These are phyloP conservation scores for Cardiospermum halicacabum DNA, from an alignment of 345 rosid species.

Conservation along the genomic window DNA sequence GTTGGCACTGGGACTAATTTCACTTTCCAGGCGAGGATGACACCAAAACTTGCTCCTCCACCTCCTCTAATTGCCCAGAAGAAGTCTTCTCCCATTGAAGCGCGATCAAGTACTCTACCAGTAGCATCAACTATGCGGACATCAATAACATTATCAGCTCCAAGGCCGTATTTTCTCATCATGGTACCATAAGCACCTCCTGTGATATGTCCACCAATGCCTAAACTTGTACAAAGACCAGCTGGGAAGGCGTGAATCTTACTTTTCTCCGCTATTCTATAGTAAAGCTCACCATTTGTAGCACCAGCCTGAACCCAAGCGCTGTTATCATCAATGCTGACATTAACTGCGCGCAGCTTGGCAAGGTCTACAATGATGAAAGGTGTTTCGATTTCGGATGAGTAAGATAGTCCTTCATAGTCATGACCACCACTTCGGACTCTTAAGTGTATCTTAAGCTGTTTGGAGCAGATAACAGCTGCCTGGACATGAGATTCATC, in stretches of 20 bases:
- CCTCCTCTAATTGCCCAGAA: conserved; percentile 29
- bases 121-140: conserved; percentile 14
- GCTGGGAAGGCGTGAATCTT: conserved; percentile 26
- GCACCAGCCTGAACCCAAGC: conserved; percentile 43
- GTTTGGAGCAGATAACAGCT: conserved; percentile 23
- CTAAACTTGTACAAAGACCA: conserved; percentile 30
- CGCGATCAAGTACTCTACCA: conserved; percentile 20
- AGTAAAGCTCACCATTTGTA: conserved; percentile 32
- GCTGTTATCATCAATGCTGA: conserved; percentile 15
- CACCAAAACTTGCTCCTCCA: conserved; percentile 23
- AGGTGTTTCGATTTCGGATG: conserved; percentile 25
- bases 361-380: conserved; percentile 29
- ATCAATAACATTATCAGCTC: conserved; percentile 19
- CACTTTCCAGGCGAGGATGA: conserved; percentile 19
- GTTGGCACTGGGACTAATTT: conserved; percentile 20
- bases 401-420: conserved; percentile 31
- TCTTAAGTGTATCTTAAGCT: conserved; percentile 19
- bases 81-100: conserved; percentile 20
- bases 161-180: conserved; percentile 25
- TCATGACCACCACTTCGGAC: conserved; percentile 39
- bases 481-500: conserved; percentile 24
- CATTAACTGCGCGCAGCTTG: conserved; percentile 22
- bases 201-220: conserved; percentile 26
- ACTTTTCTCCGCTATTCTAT: conserved; percentile 22
- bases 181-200: conserved; percentile 22